Evolutionary conservation across 257 asterid genomes (phyloP), one percentile per base, ranked within the genome.

Genomic region (Nicotiana noctiflora): DNA sequence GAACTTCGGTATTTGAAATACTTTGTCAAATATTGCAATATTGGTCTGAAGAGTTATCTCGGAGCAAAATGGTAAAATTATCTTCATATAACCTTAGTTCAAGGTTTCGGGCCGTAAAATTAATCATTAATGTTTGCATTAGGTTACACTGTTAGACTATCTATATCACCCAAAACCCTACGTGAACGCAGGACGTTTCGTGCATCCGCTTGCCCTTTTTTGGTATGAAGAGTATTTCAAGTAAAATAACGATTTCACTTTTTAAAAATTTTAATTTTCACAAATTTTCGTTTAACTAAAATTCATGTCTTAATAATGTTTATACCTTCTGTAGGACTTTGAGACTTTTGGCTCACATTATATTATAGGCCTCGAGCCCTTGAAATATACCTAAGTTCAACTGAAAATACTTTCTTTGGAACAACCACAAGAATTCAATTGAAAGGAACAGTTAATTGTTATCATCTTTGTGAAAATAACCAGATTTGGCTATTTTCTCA

Each of bases 131-230:
- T 40, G 11, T 0, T 40, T 40, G 8, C 46, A 40, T 40, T 1
- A 40, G 46, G 10, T 32, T 32, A 32, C 6, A 0, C 44, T 1
- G 46, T 37, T 37, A 37, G 9, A 9, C 9, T 37, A 0, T 37
- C 46, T 37, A 7, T 0, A 37, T 37, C 46, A 37, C 10, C 8
- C 2, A 0, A 0, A 37, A 40, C 2, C 49, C 0, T 40, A 0
- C 11, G 49, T 40, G 0, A 40, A 8, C 11, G 3, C 0, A 0
- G 0, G 0, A 40, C 2, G 0, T 2, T 8, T 40, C 11, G 0
- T 37, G 10, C 10, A 6, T 37, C n/a, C n/a, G n/a, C n/a, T n/a
- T n/a, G n/a, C n/a, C n/a, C n/a, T n/a, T n/a, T n/a, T n/a, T n/a
- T n/a, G n/a, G n/a, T n/a, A n/a, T n/a, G n/a, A n/a, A n/a, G n/a